Evolutionary conservation across 1,284 basidiomycete species (phyloP), one percentile per base, ranked within the genome.

Genomic region (Ustilago trichophora): DNA sequence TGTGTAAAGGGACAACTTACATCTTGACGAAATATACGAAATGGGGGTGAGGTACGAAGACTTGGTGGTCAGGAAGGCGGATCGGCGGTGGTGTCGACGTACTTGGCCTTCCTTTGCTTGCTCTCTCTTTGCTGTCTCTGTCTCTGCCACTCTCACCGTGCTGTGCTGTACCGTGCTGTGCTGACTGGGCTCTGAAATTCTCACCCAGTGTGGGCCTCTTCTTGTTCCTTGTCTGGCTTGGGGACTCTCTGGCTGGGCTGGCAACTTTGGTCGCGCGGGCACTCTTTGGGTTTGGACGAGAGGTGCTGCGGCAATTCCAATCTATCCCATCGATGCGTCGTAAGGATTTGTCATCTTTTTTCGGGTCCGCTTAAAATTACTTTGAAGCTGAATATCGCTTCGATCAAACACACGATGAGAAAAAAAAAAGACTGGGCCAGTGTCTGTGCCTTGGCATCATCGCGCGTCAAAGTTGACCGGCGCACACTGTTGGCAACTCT

Each of bases 241-340:
- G n/a, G n/a, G n/a, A n/a, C n/a, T n/a, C n/a, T n/a, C n/a, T n/a
- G n/a, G n/a, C n/a, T n/a, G n/a, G n/a, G n/a, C n/a, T n/a, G n/a
- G n/a, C n/a, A n/a, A n/a, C n/a, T n/a, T n/a, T n/a, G n/a, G n/a
- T n/a, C n/a, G n/a, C n/a, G n/a, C n/a, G n/a, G n/a, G n/a, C n/a
- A n/a, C n/a, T n/a, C n/a, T n/a, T n/a, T n/a, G n/a, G n/a, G n/a
- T n/a, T n/a, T n/a, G n/a, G n/a, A n/a, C n/a, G n/a, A 24, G 25
- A 35, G 31, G 25, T 67, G 64, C 64, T 67, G 64, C 64, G 64
- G 64, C 64, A 67, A 67, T 67, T 57, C 52, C 64, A 48, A 25
- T 33, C 21, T 12, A 25, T 13, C 8, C 1, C 18, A 22, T 16
- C 10, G 4, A 18, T 5, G 21, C 3, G n/a, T 11, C 13, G 55